Evolutionary conservation across 2,329 filamentous ascomycete species (phyloP).

Genomic region (Fusarium liriodendri): DNA sequence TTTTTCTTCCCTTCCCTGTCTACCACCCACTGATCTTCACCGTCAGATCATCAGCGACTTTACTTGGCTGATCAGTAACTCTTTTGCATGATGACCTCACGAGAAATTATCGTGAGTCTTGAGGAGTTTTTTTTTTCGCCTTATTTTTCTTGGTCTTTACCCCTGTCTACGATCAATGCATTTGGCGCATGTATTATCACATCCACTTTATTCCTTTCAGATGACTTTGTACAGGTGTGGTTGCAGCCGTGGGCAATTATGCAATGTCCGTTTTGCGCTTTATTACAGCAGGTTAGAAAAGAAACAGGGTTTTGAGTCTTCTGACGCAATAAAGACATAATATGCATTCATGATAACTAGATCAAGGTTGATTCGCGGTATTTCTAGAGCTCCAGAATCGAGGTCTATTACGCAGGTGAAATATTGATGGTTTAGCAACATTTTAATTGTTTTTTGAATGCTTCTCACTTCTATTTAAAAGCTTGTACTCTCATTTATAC

Average conservation of each 20-base stretch:
- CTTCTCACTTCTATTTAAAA: too few species aligned
- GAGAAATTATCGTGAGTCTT: background rate
- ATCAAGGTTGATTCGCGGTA: background rate
- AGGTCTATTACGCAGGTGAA: too few species aligned
- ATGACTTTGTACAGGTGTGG: background rate
- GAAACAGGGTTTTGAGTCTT: background rate
- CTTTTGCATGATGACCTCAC: background rate
- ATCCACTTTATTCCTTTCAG: background rate
- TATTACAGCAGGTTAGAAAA: background rate
- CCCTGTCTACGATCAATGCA: background rate
- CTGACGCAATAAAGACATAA: background rate
- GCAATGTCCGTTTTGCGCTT: background rate
- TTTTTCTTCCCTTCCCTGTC: background rate
- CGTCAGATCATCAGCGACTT: slow-evolving; percentile 6
- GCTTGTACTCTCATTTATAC: background rate
- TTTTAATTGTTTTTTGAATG: background rate
- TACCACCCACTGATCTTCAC: background rate
- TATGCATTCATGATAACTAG: background rate
- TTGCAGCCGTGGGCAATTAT: background rate
- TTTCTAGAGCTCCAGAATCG: background rate
- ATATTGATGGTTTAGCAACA: background rate
- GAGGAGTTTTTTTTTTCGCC: background rate
- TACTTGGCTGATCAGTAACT: background rate
- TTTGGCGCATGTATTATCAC: background rate
- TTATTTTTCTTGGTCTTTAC: background rate